A percentile compares a stretch with the other conserved stretches of the same genome.
These are phyloP conservation scores for Quercus variabilis DNA, from an alignment of 306 rosid species.

Conservation along the genomic window DNA sequence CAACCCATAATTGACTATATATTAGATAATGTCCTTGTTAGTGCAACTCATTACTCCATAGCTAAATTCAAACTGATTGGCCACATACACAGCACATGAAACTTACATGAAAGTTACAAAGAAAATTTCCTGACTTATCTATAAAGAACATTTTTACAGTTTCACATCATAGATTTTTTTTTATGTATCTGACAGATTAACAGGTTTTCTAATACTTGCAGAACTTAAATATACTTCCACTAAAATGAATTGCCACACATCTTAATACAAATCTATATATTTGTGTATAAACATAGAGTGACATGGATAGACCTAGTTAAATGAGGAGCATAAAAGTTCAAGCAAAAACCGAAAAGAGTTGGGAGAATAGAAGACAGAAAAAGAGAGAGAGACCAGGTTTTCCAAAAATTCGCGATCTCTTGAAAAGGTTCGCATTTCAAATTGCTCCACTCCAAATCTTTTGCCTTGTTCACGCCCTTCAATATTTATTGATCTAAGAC, in stretches of 20 bases:
- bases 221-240: no score
- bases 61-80: neutral
- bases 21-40: neutral
- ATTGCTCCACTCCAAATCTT: constrained; percentile 86
- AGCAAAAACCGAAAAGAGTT: neutral
- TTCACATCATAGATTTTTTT: neutral
- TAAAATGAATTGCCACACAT: no score
- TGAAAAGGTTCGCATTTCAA: constrained; percentile 88
- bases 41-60: neutral
- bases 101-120: neutral
- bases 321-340: neutral
- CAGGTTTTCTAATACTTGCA: no score
- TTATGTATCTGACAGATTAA: neutral
- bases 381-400: constrained; percentile 59
- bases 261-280: neutral
- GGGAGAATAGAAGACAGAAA: no score
- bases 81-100: neutral
- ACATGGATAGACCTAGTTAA: neutral
- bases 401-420: constrained; percentile 69
- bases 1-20: no score
- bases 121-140: neutral
- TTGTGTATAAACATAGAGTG: neutral
- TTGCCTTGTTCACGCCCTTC: constrained; percentile 96
- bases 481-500: constrained; percentile 69
- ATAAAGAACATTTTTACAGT: neutral